Evolutionary conservation across 2,329 filamentous ascomycete genomes (phyloP), one percentile per base, ranked within the genome.

Genomic region (Penicillium corylophilum): DNA sequence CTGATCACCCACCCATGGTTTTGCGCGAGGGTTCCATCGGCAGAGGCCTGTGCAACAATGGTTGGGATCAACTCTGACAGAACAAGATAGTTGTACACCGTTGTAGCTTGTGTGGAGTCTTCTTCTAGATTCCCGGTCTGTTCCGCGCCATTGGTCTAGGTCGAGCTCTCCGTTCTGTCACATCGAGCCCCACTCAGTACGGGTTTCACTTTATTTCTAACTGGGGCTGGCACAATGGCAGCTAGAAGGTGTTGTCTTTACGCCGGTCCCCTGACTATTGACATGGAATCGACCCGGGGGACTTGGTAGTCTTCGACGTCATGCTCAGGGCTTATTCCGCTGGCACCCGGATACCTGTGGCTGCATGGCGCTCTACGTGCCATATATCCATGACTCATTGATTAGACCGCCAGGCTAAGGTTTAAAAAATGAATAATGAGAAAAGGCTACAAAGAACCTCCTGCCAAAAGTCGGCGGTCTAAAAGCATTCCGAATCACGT

Each of bases 1-100:
- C 18, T 45, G 38, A 26, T 7, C 1, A 12, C 28, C 41, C 18
- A 31, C 9, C 64, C 55, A 57, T 39, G 59, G 57, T 39, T 56
- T 15, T 18, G 23, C 28, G 29, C 24, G 16, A 45, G 26, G 28
- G 36, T 60, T 40, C 51, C 55, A 58, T 54, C 44, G 48, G 49
- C 42, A 54, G 48, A 18, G 22, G 24, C 28, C 42, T 15, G 45
- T 50, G 45, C 26, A 50, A 55, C 50, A 41, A 24, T 15, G 23
- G 24, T 38, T 20, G 31, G 35, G 40, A 44, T 35, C 16, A 46
- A 15, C 10, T 20, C 15, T 5, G 13, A 44, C 42, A 16, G 13
- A 48, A 46, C 29, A 46, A 44, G 20, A 39, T 49, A 24, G 20
- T 48, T 48, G 46, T 46, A 49, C 49, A 39, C 16, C 24, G 29